A percentile compares a stretch with the other conserved stretches of the same genome.
Evolutionary conservation across 1,139 yeast species (phyloP).

Genomic region (Williopsis jadinii): DNA sequence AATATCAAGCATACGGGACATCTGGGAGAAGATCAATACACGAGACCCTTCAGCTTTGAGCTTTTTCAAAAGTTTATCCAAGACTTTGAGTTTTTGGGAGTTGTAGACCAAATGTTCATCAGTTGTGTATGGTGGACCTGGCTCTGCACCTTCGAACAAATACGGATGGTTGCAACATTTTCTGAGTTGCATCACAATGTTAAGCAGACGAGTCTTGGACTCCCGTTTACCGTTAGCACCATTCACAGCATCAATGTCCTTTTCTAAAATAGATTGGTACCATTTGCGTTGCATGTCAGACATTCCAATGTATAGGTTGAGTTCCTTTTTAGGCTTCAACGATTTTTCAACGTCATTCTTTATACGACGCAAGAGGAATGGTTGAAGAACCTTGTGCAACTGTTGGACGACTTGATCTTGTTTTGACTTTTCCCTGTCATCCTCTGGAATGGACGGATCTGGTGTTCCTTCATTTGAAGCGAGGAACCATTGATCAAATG

Average conservation of each 20-base stretch:
- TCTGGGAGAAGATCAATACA: slow-evolving; percentile 72
- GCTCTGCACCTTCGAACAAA: slow-evolving; percentile 79
- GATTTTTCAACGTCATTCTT: slow-evolving; percentile 78
- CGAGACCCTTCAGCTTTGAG: slow-evolving; percentile 63
- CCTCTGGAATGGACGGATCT: slow-evolving; percentile 25
- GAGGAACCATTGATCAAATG: slow-evolving; percentile 69
- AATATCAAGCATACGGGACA: slow-evolving; percentile 76
- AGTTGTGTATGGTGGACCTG: slow-evolving; percentile 81
- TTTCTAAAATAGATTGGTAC: slow-evolving; percentile 70
- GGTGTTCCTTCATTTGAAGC: slow-evolving; percentile 28
- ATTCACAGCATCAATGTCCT: slow-evolving; percentile 78
- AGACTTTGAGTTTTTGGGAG: slow-evolving; percentile 64
- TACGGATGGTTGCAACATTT: slow-evolving; percentile 84
- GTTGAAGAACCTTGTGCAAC: slow-evolving; percentile 79
- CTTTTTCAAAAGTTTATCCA: slow-evolving; percentile 60
- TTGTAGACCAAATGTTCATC: slow-evolving; percentile 74
- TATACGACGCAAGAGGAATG: slow-evolving; percentile 67
- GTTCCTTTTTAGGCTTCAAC: slow-evolving; percentile 64
- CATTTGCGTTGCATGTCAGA: slow-evolving; percentile 69
- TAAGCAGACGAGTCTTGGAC: slow-evolving; percentile 64
- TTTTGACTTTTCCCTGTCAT: slow-evolving; percentile 32
- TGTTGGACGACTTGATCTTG: slow-evolving; percentile 73
- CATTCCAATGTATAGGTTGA: slow-evolving; percentile 68
- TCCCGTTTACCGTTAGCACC: slow-evolving; percentile 74
- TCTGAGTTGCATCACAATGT: slow-evolving; percentile 78